Conservation (phyloP, 257 asterid species). For the Nicotiana benthamiana region DNA sequence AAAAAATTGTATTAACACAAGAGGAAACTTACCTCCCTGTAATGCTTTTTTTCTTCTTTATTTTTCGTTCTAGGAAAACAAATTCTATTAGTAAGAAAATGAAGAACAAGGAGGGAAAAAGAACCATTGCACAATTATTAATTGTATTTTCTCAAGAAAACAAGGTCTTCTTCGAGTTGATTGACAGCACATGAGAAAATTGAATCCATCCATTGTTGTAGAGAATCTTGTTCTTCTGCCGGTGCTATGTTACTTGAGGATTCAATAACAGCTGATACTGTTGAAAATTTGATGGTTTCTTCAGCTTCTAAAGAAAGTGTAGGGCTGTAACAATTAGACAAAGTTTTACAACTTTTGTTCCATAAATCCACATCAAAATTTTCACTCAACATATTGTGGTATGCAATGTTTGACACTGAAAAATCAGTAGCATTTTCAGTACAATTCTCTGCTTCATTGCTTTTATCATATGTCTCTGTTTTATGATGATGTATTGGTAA, state of each 20-base stretch:
- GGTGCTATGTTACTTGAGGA: slow-evolving; percentile 4
- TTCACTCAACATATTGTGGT: slow-evolving; percentile 10
- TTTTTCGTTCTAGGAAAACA: neutral
- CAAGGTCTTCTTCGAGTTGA: slow-evolving; percentile 24
- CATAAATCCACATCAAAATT: slow-evolving; percentile 17
- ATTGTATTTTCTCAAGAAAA: neutral
- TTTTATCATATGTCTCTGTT: slow-evolving; percentile 8
- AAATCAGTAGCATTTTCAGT: neutral
- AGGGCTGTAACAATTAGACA: slow-evolving; percentile 15
- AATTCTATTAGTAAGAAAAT: neutral
- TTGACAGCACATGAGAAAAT: slow-evolving; percentile 37
- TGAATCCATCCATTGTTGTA: slow-evolving; percentile 36
- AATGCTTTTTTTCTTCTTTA: neutral
- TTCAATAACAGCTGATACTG: slow-evolving; percentile 10
- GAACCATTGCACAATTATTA: neutral
- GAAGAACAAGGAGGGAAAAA: neutral
- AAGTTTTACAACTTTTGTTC: slow-evolving; percentile 10
- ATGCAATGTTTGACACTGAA: neutral
- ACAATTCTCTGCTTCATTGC: neutral
- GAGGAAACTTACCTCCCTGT: neutral
- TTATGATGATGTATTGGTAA: neutral
- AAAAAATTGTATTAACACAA: neutral
- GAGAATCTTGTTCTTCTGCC: slow-evolving; percentile 8
- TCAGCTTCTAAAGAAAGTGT: slow-evolving; percentile 19
- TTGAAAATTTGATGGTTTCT: slow-evolving; percentile 25